phyloP scores from a whole-genome alignment of 106 monocot genomes.

The Ottelia alismoides region DNA sequence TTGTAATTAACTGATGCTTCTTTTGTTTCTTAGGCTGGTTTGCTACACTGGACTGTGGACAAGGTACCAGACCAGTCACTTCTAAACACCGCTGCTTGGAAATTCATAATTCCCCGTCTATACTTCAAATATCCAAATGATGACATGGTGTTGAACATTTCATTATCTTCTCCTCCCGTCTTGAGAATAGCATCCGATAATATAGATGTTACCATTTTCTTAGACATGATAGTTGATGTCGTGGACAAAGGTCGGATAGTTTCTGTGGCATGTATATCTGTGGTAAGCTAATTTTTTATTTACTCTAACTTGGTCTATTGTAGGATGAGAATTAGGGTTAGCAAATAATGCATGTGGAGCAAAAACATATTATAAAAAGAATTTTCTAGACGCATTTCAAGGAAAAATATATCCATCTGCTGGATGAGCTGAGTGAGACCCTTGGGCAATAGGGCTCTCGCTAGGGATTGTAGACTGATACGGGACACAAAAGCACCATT shows the following conservation, averaged over 20 bases:
- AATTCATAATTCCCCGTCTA: conserved; percentile 69
- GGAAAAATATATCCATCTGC: too few relatives aligned
- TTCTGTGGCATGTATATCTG: conserved; percentile 86
- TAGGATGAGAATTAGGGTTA: too few relatives aligned
- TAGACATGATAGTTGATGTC: conserved; percentile 71
- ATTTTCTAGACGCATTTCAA: too few relatives aligned
- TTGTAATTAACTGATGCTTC: too few relatives aligned
- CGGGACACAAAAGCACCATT: too few relatives aligned
- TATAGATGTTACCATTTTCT: conserved; percentile 38
- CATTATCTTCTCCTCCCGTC: conserved; percentile 57
- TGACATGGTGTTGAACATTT: conserved; percentile 71
- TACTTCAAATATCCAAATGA: conserved; percentile 88
- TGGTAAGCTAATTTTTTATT: conserved; percentile 46
- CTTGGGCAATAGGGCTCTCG: too few relatives aligned
- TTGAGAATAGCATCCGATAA: conserved; percentile 30
- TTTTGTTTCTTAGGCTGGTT: conserved; percentile 48
- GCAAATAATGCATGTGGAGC: too few relatives aligned
- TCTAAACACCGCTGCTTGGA: conserved; percentile 74
- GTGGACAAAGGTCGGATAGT: conserved; percentile 30
- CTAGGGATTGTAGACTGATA: too few relatives aligned
- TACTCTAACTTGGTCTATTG: too few relatives aligned
- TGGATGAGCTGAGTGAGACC: too few relatives aligned
- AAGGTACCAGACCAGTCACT: conserved; percentile 79
- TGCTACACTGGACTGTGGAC: conserved; percentile 77
- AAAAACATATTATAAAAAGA: too few relatives aligned